Conservation (phyloP, 768 basidiomycete genomes). For the Coprinopsis cinerea region DNA sequence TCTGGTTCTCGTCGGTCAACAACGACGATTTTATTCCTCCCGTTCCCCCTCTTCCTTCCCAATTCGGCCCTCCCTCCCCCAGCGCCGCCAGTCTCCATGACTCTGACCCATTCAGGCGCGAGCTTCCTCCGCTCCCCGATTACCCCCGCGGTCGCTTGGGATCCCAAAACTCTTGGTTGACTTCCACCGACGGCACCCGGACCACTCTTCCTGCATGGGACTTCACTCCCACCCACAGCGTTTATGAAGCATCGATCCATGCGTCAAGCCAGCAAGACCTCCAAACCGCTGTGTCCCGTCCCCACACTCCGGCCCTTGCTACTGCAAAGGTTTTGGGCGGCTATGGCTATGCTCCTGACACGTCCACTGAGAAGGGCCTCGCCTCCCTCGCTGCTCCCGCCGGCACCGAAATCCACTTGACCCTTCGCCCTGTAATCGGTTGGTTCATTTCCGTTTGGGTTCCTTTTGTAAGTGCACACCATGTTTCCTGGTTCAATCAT, state of each 20-base stretch:
- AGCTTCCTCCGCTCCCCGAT: slow-evolving; percentile 34
- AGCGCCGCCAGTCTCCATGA: slow-evolving; percentile 39
- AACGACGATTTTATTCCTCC: slow-evolving; percentile 50
- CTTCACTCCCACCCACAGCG: slow-evolving; percentile 43
- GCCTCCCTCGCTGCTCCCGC: slow-evolving; percentile 37
- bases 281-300: slow-evolving; percentile 38
- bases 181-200: slow-evolving; percentile 54
- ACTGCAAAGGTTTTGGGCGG: slow-evolving; percentile 62
- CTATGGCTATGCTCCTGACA: slow-evolving; percentile 52
- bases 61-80: slow-evolving; percentile 48
- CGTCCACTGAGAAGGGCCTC: slow-evolving; percentile 46
- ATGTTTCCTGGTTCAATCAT: neutral
- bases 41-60: slow-evolving; percentile 62
- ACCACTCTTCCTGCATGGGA: slow-evolving; percentile 63
- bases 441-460: slow-evolving; percentile 69
- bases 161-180: slow-evolving; percentile 72
- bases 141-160: slow-evolving; percentile 45
- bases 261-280: slow-evolving; percentile 37
- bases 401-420: slow-evolving; percentile 48
- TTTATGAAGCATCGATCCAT: slow-evolving; percentile 24
- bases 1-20: slow-evolving; percentile 53
- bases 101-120: slow-evolving; percentile 62
- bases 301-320: slow-evolving; percentile 47
- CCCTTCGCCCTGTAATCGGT: slow-evolving; percentile 45
- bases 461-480: slow-evolving; percentile 50